Conservation (phyloP, 1,284 basidiomycete species). For the Pisolithus thermaeus region DNA sequence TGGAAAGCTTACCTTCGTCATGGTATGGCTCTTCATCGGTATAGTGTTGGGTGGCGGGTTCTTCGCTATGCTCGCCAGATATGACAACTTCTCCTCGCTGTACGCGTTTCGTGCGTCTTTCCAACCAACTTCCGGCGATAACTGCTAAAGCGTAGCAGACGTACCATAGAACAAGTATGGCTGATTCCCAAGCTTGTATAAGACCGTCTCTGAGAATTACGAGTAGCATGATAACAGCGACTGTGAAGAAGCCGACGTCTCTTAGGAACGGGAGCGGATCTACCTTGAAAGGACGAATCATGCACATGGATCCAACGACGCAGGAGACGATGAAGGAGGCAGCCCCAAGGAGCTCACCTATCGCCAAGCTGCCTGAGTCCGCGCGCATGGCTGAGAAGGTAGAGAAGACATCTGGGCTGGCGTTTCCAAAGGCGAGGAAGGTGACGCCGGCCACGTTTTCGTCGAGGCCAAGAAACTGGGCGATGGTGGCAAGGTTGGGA, state of each 20-base stretch:
- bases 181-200: constrained; percentile 73
- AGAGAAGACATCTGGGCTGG: constrained; percentile 89
- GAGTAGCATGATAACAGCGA: constrained; percentile 72
- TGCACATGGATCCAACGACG: constrained; percentile 93
- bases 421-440: constrained; percentile 91
- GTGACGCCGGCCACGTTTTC: constrained; percentile 92
- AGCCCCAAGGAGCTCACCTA: constrained; percentile 93
- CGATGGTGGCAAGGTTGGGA: constrained; percentile 85
- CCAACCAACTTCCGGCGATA: constrained; percentile 75
- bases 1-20: constrained; percentile 51
- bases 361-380: constrained; percentile 82
- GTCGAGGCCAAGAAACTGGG: constrained; percentile 75
- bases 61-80: constrained; percentile 60
- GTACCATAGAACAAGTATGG: constrained; percentile 72
- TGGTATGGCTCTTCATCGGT: constrained; percentile 45
- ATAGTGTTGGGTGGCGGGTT: constrained; percentile 29
- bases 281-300: constrained; percentile 91
- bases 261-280: constrained; percentile 78
- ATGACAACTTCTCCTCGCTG: constrained; percentile 46
- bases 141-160: constrained; percentile 75
- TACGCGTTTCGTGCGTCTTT: constrained; percentile 45
- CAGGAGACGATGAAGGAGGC: constrained; percentile 95
- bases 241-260: constrained; percentile 90
- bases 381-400: constrained; percentile 91
- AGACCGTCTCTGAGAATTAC: constrained; percentile 75